phyloP scores from a whole-genome alignment of 208 protist genomes.

The Leishmania tarentolae region DNA sequence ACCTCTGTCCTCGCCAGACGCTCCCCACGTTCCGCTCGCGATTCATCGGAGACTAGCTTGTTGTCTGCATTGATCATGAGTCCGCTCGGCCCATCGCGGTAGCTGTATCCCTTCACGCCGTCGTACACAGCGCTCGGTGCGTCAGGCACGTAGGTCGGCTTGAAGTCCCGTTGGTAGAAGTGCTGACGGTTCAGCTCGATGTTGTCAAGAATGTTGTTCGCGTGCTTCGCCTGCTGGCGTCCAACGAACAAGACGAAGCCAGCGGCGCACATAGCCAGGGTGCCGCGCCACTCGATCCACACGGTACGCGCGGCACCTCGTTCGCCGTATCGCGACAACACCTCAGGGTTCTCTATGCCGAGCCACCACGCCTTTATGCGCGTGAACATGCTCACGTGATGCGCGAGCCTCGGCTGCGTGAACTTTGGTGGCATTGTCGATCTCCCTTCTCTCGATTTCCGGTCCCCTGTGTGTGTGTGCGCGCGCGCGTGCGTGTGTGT shows the following conservation, averaged over 20 bases:
- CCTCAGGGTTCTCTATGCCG: conserved; percentile 66
- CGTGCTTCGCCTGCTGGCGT: conserved; percentile 52
- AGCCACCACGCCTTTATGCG: conserved; percentile 78
- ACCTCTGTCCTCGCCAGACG: conserved; percentile 47
- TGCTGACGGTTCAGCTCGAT: conserved; percentile 83
- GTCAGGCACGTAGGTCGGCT: conserved; percentile 63
- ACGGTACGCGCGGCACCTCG: conserved; percentile 53
- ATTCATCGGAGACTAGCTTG: conserved; percentile 45
- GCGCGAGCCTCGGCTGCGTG: conserved; percentile 31
- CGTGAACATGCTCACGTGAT: conserved; percentile 61
- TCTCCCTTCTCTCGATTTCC: not conserved
- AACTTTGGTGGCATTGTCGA: conserved; percentile 40
- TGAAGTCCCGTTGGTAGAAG: conserved; percentile 77
- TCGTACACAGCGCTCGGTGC: conserved; percentile 75
- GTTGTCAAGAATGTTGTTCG: conserved; percentile 85
- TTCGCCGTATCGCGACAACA: conserved; percentile 71
- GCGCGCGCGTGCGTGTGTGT: too few relatives aligned
- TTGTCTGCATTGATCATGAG: conserved; percentile 74
- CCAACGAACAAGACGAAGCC: conserved; percentile 46
- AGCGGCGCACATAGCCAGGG: conserved; percentile 51
- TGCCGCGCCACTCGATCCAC: conserved; percentile 83
- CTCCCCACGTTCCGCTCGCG: conserved; percentile 37
- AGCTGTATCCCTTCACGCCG: conserved; percentile 63
- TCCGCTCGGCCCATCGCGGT: conserved; percentile 64
- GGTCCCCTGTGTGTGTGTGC: not conserved